Conservation (phyloP, 2,329 filamentous ascomycete species). For the Metarhizium album region DNA sequence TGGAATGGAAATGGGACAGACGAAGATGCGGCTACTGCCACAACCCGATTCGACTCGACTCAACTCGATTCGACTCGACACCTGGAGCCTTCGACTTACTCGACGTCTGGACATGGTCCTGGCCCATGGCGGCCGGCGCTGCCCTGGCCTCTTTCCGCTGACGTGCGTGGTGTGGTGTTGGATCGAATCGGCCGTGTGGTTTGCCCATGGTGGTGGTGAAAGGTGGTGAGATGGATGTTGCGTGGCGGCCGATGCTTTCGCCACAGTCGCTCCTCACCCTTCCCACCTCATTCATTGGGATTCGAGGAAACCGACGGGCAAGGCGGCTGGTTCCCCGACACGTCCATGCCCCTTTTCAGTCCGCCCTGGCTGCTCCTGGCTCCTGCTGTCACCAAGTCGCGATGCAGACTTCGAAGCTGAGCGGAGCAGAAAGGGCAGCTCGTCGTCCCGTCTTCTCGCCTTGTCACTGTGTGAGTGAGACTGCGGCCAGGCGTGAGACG, state of each 20-base stretch:
- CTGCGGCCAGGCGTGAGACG: too few relatives aligned
- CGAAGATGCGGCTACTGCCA: not conserved
- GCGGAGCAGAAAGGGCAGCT: too few relatives aligned
- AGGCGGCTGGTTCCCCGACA: not conserved
- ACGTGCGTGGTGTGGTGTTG: too few relatives aligned
- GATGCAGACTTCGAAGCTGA: too few relatives aligned
- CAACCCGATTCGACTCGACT: not conserved
- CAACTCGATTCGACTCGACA: not conserved
- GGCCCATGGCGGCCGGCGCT: not conserved
- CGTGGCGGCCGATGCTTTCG: conserved; percentile 7
- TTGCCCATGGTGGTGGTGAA: conserved; percentile 1
- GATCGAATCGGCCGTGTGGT: too few relatives aligned
- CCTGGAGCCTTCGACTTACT: not conserved
- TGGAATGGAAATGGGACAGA: not conserved
- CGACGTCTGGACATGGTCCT: not conserved
- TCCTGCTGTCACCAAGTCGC: too few relatives aligned
- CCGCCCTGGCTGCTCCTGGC: too few relatives aligned
- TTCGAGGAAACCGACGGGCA: not conserved
- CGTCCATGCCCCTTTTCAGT: too few relatives aligned
- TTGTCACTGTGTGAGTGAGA: too few relatives aligned
- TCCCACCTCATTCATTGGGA: too few relatives aligned
- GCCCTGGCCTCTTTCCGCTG: not conserved
- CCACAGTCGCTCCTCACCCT: not conserved
- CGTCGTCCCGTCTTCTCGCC: too few relatives aligned
- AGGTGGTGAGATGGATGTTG: not conserved